Base-by-base conservation (phyloP, 2,329 filamentous ascomycete genomes). In the Aspergillus pseudonomiae region DNA sequence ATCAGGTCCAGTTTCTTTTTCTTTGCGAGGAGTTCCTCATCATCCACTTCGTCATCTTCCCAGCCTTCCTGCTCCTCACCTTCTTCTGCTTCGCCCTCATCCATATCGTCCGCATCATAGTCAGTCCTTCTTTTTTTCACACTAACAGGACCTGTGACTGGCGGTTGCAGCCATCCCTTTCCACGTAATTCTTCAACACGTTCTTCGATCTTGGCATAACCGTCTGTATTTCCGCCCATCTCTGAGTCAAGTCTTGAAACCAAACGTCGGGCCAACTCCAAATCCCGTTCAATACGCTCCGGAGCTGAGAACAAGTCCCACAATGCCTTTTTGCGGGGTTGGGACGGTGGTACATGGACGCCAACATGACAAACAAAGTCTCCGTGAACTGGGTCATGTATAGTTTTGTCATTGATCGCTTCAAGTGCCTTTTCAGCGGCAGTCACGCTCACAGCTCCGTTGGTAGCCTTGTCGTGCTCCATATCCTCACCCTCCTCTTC, bases 291-390 rank as follows among this genome's bases (percentile, higher is more conserved):
- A 65, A 99, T 91, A 59, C 96, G 89, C 76, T 99, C 94, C 0
- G 95, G 94, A 0, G 94, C 89, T 2, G 94, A 98, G 75, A 98
- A 98, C 10, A 98, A 83, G 77, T 98, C 94, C 94, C 94, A 98
- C 2, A 98, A 81, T 0, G 94, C 94, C 82, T 98, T 98, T 83
- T 97, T 97, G 61, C 94, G 86, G 2, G 93, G 92, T 62, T 93
- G 89, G 43, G 86, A 86, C 2, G 94, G 93, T 4, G 95, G 94
- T 65, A 93, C 93, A 78, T 99, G 95, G 26, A 99, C 91, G 64
- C 95, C 95, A 57, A 98, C 95, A 74, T 99, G 95, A 75, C 95
- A 97, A 34, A 94, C 94, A 77, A 99, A 99, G 76, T 99, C 95
- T 46, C 95, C 95, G 58, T 94, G 91, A 55, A 91, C 89, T 69